Conservation (phyloP, 495 filamentous ascomycete genomes). For the Hypoxylon lenormandii region DNA sequence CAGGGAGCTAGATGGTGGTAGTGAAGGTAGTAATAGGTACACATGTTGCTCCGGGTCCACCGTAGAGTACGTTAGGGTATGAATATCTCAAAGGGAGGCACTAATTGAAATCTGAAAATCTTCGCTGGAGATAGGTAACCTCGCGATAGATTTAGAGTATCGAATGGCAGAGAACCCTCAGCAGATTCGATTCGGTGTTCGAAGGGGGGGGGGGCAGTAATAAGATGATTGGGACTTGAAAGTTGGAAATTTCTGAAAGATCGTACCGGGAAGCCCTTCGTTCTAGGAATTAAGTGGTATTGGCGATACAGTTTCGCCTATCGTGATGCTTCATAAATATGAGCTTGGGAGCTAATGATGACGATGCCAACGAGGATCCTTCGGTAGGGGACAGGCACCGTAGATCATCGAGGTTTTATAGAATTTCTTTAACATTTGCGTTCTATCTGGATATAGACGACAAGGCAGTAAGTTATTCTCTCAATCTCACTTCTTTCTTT, state of each 20-base stretch:
- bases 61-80: no score
- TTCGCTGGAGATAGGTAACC: no score
- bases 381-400: not conserved
- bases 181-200: no score
- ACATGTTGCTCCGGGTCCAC: constrained; percentile 44
- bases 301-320: no score
- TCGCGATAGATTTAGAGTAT: no score
- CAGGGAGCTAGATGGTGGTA: constrained; percentile 58
- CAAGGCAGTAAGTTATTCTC: not conserved
- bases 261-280: not conserved
- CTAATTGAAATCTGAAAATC: no score
- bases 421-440: not conserved
- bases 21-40: constrained; percentile 52
- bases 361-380: not conserved
- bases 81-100: not conserved
- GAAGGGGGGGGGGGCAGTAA: no score
- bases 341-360: not conserved
- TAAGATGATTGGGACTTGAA: no score
- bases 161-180: no score
- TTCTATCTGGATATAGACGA: not conserved
- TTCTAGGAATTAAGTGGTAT: not conserved
- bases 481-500: not conserved
- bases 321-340: not conserved
- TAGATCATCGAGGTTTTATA: constrained; percentile 20
- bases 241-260: no score